Conservation (phyloP, 768 basidiomycete species). For the Phlegmacium glaucopus region DNA sequence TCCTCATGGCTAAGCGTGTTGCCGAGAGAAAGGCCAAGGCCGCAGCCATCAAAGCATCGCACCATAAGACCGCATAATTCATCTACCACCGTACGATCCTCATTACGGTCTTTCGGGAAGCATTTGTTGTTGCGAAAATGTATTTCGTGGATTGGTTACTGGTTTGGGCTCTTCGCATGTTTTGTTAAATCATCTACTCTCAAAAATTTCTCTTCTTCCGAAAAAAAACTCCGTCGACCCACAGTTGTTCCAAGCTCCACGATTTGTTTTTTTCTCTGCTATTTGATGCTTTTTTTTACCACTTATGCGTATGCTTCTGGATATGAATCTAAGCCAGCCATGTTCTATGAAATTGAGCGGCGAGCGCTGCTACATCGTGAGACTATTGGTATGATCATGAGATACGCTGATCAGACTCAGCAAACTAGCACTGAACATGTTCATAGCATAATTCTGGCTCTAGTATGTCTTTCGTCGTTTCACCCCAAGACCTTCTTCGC, state of each 20-base stretch:
- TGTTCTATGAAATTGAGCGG: too few species aligned
- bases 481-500: too few species aligned
- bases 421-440: too few species aligned
- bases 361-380: too few species aligned
- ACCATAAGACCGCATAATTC: slow-evolving; percentile 36
- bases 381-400: too few species aligned
- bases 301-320: too few species aligned
- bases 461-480: too few species aligned
- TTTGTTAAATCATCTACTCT: background rate
- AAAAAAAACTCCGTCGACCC: background rate
- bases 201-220: background rate
- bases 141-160: background rate
- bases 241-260: background rate
- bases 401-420: too few species aligned
- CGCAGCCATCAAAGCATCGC: slow-evolving; percentile 83
- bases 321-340: too few species aligned
- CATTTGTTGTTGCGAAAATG: background rate
- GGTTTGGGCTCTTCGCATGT: background rate
- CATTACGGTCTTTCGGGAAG: background rate
- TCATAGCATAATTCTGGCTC: too few species aligned
- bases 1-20: slow-evolving; percentile 81
- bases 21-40: slow-evolving; percentile 92
- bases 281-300: too few species aligned
- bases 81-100: background rate
- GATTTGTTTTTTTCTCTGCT: too few species aligned